phyloP scores from a whole-genome alignment of 2,329 filamentous ascomycete species.

The Claviceps cyperi region DNA sequence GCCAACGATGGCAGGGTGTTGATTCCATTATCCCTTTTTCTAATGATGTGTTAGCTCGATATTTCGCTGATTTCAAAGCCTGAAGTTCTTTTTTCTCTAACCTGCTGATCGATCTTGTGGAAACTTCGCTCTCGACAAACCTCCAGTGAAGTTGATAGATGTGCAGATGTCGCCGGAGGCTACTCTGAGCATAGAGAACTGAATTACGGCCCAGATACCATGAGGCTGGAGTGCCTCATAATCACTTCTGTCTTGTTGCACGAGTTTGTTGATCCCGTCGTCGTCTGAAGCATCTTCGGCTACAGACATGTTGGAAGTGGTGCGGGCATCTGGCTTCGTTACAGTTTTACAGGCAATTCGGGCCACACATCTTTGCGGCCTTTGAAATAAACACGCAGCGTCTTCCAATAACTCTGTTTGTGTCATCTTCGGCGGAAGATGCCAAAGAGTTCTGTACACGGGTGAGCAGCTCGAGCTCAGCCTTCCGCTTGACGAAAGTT shows the following conservation, averaged over 20 bases:
- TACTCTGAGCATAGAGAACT: too few relatives aligned
- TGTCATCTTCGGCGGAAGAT: background rate
- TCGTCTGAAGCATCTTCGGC: background rate
- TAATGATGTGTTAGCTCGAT: background rate
- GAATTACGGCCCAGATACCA: background rate
- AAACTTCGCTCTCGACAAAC: too few relatives aligned
- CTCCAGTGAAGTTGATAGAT: background rate
- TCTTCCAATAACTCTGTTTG: background rate
- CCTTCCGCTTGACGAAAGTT: too few relatives aligned
- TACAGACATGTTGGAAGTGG: background rate
- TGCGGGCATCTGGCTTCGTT: background rate
- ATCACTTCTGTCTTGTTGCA: background rate
- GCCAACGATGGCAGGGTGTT: background rate
- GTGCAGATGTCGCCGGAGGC: background rate
- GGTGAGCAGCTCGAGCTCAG: too few relatives aligned
- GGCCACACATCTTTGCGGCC: background rate
- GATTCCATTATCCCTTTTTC: background rate
- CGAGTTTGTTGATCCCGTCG: background rate
- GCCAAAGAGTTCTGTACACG: background rate
- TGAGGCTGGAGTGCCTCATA: background rate
- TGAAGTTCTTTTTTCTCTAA: too few relatives aligned
- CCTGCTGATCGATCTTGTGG: too few relatives aligned
- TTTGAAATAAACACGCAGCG: background rate
- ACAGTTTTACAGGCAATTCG: background rate
- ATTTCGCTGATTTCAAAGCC: background rate